A percentile compares a stretch with the other conserved stretches of the same genome.
phyloP scores from a whole-genome alignment of 2,329 filamentous ascomycete genomes.

The Xylariaceae sp. region DNA sequence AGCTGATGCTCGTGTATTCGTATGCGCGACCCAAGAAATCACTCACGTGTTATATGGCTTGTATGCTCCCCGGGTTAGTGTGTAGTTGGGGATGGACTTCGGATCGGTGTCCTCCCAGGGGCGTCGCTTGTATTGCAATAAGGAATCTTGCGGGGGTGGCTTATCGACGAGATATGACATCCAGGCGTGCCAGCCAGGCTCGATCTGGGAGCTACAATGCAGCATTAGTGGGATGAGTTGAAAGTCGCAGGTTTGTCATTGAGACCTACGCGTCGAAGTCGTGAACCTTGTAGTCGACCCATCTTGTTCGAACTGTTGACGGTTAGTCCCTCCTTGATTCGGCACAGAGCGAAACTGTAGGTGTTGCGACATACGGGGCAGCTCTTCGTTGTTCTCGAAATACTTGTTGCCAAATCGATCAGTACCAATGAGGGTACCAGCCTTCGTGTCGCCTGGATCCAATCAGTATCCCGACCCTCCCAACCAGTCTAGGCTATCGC shows the following conservation, averaged over 20 bases:
- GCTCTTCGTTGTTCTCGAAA: conserved; percentile 94
- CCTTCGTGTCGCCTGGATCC: conserved; percentile 87
- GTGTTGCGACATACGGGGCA: conserved; percentile 72
- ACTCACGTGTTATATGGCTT: conserved; percentile 96
- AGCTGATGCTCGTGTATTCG: conserved; percentile 19
- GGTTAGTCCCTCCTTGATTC: conserved; percentile 16
- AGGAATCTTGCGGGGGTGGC: conserved; percentile 77
- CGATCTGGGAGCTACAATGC: conserved; percentile 72
- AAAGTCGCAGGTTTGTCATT: not conserved
- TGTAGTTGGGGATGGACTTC: conserved; percentile 75
- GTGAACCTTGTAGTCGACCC: conserved; percentile 94
- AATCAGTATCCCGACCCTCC: conserved; percentile 21
- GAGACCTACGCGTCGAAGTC: conserved; percentile 76
- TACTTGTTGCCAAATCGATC: conserved; percentile 97
- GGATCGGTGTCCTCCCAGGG: conserved; percentile 77
- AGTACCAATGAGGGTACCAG: conserved; percentile 80
- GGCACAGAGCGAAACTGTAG: not conserved
- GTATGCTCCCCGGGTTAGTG: conserved; percentile 78
- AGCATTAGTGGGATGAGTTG: conserved; percentile 20
- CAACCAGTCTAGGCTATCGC: not conserved
- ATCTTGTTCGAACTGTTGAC: conserved; percentile 82
- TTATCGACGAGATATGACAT: conserved; percentile 92
- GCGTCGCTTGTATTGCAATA: conserved; percentile 71
- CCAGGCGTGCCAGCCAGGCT: conserved; percentile 98
- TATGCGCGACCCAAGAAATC: not conserved